Conservation (phyloP, 163 green algal genomes). For the Scenedesmus sp. region DNA sequence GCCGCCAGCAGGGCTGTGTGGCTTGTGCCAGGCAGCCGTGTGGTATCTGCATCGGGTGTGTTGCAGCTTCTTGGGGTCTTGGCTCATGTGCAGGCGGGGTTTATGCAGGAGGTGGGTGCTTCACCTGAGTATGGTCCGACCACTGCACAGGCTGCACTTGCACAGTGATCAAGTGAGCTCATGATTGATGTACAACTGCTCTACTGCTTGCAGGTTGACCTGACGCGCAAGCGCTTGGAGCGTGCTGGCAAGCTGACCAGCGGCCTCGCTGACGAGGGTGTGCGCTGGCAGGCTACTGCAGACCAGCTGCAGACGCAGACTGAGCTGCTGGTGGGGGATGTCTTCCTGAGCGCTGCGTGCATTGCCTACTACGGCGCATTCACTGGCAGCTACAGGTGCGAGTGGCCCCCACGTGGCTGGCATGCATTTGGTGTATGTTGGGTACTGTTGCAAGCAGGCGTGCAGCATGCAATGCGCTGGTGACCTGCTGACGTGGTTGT, state of each 20-base stretch:
- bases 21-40: too few species aligned
- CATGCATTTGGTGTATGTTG: background rate
- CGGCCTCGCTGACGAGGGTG: conserved; percentile 83
- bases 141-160: background rate
- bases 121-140: too few species aligned
- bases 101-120: too few species aligned
- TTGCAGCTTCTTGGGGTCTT: too few species aligned
- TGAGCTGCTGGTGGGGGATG: conserved; percentile 84
- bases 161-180: background rate
- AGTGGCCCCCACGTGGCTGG: background rate
- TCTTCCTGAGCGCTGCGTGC: conserved; percentile 83
- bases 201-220: conserved; percentile 66
- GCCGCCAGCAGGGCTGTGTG: too few species aligned
- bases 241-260: conserved; percentile 86
- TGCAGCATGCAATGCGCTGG: background rate
- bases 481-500: background rate
- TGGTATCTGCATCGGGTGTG: too few species aligned
- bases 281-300: conserved; percentile 81
- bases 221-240: conserved; percentile 79
- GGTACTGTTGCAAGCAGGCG: background rate
- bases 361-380: conserved; percentile 93
- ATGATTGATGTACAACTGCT: background rate
- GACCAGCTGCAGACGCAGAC: conserved; percentile 70
- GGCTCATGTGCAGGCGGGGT: too few species aligned
- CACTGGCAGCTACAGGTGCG: conserved; percentile 79